These are phyloP conservation scores for Knufia petricola DNA, from an alignment of 2,329 filamentous ascomycete species.

Conservation along the genomic window DNA sequence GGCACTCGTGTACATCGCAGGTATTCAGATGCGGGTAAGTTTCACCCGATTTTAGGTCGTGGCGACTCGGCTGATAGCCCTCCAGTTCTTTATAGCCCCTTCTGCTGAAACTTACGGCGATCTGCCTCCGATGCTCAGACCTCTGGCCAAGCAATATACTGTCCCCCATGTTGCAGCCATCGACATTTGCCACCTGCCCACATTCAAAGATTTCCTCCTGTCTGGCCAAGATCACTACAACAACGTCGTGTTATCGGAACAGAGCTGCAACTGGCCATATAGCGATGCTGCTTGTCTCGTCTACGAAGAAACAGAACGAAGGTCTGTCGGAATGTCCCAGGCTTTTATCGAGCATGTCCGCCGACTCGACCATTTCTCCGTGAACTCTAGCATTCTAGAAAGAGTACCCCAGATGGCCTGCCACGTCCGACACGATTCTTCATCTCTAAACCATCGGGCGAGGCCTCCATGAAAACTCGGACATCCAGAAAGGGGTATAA, in stretches of 20 bases:
- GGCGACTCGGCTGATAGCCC: background rate
- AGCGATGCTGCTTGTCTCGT: too few relatives aligned
- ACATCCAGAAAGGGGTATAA: too few relatives aligned
- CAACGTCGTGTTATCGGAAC: background rate
- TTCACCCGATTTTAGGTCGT: background rate
- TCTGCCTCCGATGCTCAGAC: background rate
- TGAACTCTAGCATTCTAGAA: too few relatives aligned
- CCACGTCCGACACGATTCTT: too few relatives aligned
- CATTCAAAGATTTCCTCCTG: background rate
- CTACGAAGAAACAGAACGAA: too few relatives aligned
- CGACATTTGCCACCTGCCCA: background rate
- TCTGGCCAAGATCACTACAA: background rate
- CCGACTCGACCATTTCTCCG: too few relatives aligned
- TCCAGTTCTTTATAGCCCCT: background rate
- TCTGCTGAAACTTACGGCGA: background rate
- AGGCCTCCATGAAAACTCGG: too few relatives aligned
- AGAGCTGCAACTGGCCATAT: background rate
- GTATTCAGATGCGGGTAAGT: background rate
- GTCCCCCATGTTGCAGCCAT: background rate
- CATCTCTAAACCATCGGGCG: too few relatives aligned
- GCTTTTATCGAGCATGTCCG: too few relatives aligned
- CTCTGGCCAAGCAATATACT: background rate
- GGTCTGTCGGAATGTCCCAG: too few relatives aligned
- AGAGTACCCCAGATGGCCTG: too few relatives aligned
- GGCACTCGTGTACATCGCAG: background rate